Evolutionary conservation across 306 rosid genomes (phyloP).

Genomic region (Medicago arabica): DNA sequence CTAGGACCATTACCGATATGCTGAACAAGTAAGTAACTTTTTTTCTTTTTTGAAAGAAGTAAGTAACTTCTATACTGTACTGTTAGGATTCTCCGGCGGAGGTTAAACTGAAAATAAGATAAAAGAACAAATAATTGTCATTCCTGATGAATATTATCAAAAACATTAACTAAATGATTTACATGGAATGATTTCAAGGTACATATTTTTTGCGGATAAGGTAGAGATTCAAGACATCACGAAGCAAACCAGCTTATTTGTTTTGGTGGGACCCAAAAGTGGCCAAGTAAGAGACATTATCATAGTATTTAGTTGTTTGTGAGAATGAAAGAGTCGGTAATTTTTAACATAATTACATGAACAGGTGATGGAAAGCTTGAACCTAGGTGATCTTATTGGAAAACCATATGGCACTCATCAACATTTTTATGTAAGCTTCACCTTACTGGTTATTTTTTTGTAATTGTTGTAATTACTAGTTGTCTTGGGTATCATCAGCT

Average conservation of each 20-base stretch:
- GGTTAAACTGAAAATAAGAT: slow-evolving; percentile 2
- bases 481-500: slow-evolving; percentile 18
- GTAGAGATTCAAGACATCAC: slow-evolving; percentile 92
- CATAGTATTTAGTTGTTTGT: slow-evolving; percentile 31
- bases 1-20: slow-evolving; percentile 63
- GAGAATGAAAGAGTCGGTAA: slow-evolving; percentile 22
- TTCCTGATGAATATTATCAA: slow-evolving; percentile 38
- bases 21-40: slow-evolving; percentile 70
- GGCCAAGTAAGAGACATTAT: slow-evolving; percentile 63
- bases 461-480: slow-evolving; percentile 10
- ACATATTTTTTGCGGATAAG: slow-evolving; percentile 85
- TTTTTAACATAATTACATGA: slow-evolving; percentile 41
- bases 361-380: slow-evolving; percentile 82
- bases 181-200: slow-evolving; percentile 55
- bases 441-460: slow-evolving; percentile 13
- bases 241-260: slow-evolving; percentile 80
- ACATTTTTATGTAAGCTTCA: slow-evolving; percentile 76
- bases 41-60: too few relatives aligned
- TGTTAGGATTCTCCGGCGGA: slow-evolving; percentile 7
- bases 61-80: slow-evolving; percentile 26
- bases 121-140: slow-evolving; percentile 17
- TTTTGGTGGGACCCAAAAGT: slow-evolving; percentile 88
- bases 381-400: slow-evolving; percentile 79
- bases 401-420: slow-evolving; percentile 84
- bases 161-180: slow-evolving; percentile 30